These are phyloP conservation scores for Penicillium ucsense DNA, from an alignment of 495 filamentous ascomycete species.

Conservation along the genomic window DNA sequence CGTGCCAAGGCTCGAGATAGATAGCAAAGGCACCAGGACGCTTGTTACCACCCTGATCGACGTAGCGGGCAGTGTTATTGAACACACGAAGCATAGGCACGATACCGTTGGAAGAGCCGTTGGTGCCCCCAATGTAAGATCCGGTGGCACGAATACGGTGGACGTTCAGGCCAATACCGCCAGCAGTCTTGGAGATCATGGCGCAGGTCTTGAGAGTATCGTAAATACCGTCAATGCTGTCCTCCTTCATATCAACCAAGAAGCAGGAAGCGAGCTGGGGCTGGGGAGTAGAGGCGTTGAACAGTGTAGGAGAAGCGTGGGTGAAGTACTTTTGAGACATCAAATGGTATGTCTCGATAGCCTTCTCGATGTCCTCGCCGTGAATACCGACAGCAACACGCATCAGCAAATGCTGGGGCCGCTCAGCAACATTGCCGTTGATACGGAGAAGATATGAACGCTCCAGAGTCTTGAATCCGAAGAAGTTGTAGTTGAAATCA, in stretches of 20 bases:
- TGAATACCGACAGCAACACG: constrained; percentile 95
- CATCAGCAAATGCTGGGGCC: constrained; percentile 99
- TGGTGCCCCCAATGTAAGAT: constrained; percentile 95
- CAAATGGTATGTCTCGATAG: constrained; percentile 92
- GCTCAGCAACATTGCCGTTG: constrained; percentile 86
- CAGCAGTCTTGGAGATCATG: constrained; percentile 98
- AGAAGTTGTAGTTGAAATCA: constrained; percentile 99
- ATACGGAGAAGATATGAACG: constrained; percentile 92
- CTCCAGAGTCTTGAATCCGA: constrained; percentile 98
- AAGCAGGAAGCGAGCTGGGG: constrained; percentile 95
- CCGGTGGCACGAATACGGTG: constrained; percentile 94
- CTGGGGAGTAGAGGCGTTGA: constrained; percentile 92
- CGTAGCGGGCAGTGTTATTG: constrained; percentile 98
- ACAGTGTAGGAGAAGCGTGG: constrained; percentile 93
- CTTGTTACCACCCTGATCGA: constrained; percentile 99
- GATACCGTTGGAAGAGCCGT: constrained; percentile 94
- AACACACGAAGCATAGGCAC: constrained; percentile 96
- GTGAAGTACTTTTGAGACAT: constrained; percentile 98
- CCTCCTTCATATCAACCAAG: constrained; percentile 95
- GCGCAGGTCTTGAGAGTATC: constrained; percentile 98
- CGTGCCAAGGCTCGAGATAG: constrained; percentile 99
- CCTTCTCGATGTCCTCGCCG: constrained; percentile 86
- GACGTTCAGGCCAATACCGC: constrained; percentile 91
- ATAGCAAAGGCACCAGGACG: constrained; percentile 96
- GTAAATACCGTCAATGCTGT: constrained; percentile 99